Percentiles rank a stretch among this genome's conserved stretches.
phyloP scores from a whole-genome alignment of 2,329 filamentous ascomycete species.

The Scedosporium dehoogii region DNA sequence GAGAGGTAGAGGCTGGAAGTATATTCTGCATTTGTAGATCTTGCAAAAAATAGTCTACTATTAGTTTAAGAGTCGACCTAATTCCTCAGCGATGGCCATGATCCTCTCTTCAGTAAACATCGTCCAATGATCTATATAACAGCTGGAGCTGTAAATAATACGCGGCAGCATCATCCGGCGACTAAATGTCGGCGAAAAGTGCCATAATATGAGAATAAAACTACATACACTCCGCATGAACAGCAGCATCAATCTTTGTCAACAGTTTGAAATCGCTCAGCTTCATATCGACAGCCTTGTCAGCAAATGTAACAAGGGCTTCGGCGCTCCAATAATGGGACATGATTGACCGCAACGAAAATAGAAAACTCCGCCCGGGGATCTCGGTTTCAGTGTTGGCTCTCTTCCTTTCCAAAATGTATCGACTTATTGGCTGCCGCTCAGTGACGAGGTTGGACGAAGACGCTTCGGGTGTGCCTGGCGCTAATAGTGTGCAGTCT shows the following conservation, averaged over 20 bases:
- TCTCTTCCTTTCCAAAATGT: too few relatives aligned
- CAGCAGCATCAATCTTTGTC: constrained; percentile 12
- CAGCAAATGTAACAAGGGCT: constrained; percentile 31
- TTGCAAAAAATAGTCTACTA: neutral
- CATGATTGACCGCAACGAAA: too few relatives aligned
- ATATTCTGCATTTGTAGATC: too few relatives aligned
- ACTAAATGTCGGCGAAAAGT: neutral
- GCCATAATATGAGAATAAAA: neutral
- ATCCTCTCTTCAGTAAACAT: constrained; percentile 16
- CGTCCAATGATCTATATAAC: constrained; percentile 17
- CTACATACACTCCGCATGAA: constrained; percentile 16
- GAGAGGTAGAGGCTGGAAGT: too few relatives aligned
- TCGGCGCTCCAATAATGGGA: too few relatives aligned
- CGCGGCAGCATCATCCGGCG: constrained; percentile 12
- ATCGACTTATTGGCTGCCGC: too few relatives aligned
- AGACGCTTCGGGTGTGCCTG: too few relatives aligned
- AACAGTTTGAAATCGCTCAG: constrained; percentile 12
- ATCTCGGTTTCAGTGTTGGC: too few relatives aligned
- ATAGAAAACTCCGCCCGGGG: too few relatives aligned
- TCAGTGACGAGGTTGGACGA: too few relatives aligned
- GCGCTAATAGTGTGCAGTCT: too few relatives aligned
- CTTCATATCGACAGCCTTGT: constrained; percentile 24
- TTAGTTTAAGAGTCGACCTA: constrained; percentile 19
- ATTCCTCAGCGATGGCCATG: constrained; percentile 23
- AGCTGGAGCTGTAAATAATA: constrained; percentile 17